Percentiles rank a stretch among this genome's conserved stretches.
Conservation (phyloP, 805 yeast species). For the Debaryomyces tyrocola region DNA sequence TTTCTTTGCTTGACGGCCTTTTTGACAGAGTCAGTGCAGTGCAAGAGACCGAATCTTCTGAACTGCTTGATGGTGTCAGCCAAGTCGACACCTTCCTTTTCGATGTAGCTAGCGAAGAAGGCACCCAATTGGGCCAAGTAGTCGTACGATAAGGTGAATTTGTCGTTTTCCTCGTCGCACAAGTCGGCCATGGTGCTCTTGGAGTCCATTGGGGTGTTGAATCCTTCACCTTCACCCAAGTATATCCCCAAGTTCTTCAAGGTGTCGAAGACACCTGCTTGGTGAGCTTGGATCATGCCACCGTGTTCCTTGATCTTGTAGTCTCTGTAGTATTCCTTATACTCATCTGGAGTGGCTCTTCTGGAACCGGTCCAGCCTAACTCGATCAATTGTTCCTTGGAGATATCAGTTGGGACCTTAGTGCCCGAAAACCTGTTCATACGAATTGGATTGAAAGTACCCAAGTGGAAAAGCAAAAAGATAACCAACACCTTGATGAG, state of each 20-base stretch:
- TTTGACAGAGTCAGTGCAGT: constrained; percentile 41
- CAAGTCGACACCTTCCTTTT: constrained; percentile 41
- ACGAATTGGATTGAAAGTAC: constrained; percentile 73
- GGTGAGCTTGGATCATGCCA: constrained; percentile 73
- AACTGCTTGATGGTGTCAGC: constrained; percentile 54
- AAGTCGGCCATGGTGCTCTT: constrained; percentile 38
- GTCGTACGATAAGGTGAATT: constrained; percentile 57
- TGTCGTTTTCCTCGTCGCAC: constrained; percentile 32
- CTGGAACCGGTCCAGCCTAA: constrained; percentile 97
- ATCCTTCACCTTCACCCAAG: constrained; percentile 84
- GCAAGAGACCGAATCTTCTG: constrained; percentile 65
- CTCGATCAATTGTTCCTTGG: constrained; percentile 55
- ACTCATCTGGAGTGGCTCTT: constrained; percentile 67
- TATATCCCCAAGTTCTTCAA: constrained; percentile 59
- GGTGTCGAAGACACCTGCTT: constrained; percentile 63
- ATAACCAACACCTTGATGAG: constrained; percentile 57
- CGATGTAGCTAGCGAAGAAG: constrained; percentile 41
- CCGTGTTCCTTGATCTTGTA: constrained; percentile 65
- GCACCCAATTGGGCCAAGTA: constrained; percentile 54
- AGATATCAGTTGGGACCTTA: constrained; percentile 29
- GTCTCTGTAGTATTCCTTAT: constrained; percentile 67
- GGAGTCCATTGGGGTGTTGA: constrained; percentile 52
- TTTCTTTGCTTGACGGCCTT: constrained; percentile 42
- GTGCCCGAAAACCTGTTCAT: constrained; percentile 30
- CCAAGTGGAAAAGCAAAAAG: constrained; percentile 60